Conservation (phyloP, 495 filamentous ascomycete genomes). For the Hypoxylon crocopeplum region DNA sequence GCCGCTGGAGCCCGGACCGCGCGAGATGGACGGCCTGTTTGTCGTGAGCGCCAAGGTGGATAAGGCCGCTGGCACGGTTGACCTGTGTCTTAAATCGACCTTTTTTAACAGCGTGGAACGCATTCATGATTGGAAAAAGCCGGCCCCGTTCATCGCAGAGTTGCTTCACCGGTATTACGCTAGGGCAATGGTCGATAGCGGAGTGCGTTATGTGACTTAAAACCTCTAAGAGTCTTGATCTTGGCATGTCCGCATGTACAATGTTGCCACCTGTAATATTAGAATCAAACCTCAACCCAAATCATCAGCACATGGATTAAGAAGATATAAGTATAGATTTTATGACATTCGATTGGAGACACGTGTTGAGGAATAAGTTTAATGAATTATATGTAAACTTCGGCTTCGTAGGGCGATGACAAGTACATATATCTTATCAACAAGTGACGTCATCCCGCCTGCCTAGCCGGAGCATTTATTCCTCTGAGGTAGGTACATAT, state of each 20-base stretch:
- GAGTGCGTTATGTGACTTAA: constrained; percentile 15
- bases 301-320: too few relatives aligned
- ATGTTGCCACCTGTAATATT: too few relatives aligned
- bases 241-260: too few relatives aligned
- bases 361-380: too few relatives aligned
- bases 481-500: too few relatives aligned
- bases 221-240: too few relatives aligned
- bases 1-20: constrained; percentile 62
- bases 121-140: constrained; percentile 53
- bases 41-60: constrained; percentile 69
- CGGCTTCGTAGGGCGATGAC: too few relatives aligned
- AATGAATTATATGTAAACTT: too few relatives aligned
- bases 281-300: too few relatives aligned
- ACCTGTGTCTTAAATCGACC: constrained; percentile 70
- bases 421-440: neutral
- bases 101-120: constrained; percentile 56
- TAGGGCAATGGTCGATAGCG: constrained; percentile 46
- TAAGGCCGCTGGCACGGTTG: constrained; percentile 62
- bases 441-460: constrained; percentile 18
- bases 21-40: constrained; percentile 71
- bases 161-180: constrained; percentile 69
- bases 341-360: too few relatives aligned
- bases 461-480: constrained; percentile 22
- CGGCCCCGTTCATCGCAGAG: constrained; percentile 61
- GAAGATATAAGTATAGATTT: too few relatives aligned